Conservation (phyloP, 345 rosid species). For the Aurinia saxatilis region DNA sequence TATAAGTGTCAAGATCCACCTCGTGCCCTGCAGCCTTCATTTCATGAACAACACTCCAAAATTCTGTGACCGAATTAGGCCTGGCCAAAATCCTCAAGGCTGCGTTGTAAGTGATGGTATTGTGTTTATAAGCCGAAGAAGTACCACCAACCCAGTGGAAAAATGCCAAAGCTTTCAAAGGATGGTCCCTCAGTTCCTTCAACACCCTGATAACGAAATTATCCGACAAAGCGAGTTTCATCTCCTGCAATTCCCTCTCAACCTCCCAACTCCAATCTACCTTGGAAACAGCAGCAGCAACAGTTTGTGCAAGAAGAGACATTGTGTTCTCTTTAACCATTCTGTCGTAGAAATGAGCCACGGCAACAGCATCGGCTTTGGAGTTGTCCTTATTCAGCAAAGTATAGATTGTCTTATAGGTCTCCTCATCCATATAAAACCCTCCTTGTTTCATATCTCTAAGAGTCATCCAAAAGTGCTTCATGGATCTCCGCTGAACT, state of each 20-base stretch:
- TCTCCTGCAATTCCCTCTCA: constrained; percentile 47
- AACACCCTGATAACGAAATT: constrained; percentile 58
- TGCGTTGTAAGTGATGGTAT: constrained; percentile 52
- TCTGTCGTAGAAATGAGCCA: constrained; percentile 55
- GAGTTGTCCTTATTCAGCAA: constrained; percentile 43
- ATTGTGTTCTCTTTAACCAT: constrained; percentile 62
- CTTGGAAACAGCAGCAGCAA: constrained; percentile 34
- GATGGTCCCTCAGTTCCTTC: constrained; percentile 53
- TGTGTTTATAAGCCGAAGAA: constrained; percentile 34
- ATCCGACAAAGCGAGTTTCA: constrained; percentile 45
- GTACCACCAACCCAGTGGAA: constrained; percentile 45
- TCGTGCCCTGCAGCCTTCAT: constrained; percentile 56
- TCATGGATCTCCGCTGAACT: constrained; percentile 42
- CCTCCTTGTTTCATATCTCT: constrained; percentile 62
- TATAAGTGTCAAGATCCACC: constrained; percentile 66
- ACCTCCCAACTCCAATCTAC: constrained; percentile 44
- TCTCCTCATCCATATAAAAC: constrained; percentile 64
- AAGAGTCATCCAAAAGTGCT: constrained; percentile 55
- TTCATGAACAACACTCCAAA: constrained; percentile 61
- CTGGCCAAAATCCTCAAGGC: constrained; percentile 55
- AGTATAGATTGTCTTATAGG: constrained; percentile 38
- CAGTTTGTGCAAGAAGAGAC: constrained; percentile 33
- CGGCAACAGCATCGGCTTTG: constrained; percentile 45
- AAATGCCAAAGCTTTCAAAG: constrained; percentile 45
- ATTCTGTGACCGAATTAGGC: constrained; percentile 49